A percentile compares a stretch with the other conserved stretches of the same genome.
phyloP scores from a whole-genome alignment of 805 yeast species.

The Lipomyces starkeyi region DNA sequence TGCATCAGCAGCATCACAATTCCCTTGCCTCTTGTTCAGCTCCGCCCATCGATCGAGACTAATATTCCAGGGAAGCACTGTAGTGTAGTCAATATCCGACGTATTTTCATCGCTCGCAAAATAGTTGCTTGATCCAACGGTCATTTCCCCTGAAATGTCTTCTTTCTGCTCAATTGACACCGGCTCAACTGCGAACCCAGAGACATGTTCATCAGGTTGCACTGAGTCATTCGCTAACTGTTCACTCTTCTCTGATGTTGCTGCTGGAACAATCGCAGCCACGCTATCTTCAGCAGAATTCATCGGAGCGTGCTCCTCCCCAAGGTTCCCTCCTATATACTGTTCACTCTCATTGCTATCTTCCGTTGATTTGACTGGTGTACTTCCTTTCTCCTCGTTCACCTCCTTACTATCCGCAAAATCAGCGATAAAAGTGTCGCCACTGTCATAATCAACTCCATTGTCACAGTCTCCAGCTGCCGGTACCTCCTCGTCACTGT shows the following conservation, averaged over 20 bases:
- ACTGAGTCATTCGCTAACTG: background rate
- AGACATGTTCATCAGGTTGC: background rate
- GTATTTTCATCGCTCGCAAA: conserved; percentile 18
- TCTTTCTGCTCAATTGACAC: conserved; percentile 3
- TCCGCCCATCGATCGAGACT: conserved; percentile 37
- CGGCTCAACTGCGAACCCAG: background rate
- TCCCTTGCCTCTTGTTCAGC: conserved; percentile 22
- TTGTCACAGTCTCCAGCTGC: background rate
- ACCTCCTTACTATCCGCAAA: background rate
- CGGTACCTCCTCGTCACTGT: background rate
- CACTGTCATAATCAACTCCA: background rate
- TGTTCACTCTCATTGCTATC: background rate
- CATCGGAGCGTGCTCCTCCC: background rate
- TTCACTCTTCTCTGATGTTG: background rate
- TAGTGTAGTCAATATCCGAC: conserved; percentile 28
- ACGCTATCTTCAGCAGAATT: background rate
- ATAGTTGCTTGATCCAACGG: conserved; percentile 13
- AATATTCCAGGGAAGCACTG: conserved; percentile 33
- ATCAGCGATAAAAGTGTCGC: background rate
- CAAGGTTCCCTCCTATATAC: background rate
- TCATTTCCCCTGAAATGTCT: conserved; percentile 1
- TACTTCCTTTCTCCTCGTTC: background rate
- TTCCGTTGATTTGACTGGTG: background rate
- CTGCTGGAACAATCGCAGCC: background rate
- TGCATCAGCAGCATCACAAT: background rate